Percentiles rank a stretch among this genome's conserved stretches.
These are phyloP conservation scores for Aspergillus persii DNA, from an alignment of 2,329 filamentous ascomycete species.

Conservation along the genomic window DNA sequence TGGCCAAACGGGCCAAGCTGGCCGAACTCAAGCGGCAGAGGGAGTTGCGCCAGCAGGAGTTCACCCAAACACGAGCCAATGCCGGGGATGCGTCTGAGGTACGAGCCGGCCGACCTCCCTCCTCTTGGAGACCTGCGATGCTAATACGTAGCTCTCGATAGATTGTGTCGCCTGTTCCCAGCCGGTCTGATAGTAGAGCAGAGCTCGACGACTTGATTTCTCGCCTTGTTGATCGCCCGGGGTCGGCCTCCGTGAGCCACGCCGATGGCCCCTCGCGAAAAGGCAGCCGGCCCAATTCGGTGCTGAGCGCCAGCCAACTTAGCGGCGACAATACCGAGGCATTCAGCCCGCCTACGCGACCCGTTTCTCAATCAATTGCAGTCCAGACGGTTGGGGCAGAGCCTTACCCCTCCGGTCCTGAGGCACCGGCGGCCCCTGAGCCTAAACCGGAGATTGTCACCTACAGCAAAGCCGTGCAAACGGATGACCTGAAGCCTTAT, in stretches of 20 bases:
- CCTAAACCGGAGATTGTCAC: conserved; percentile 74
- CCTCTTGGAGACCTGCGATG: background rate
- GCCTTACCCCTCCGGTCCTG: conserved; percentile 73
- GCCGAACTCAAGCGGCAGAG: conserved; percentile 92
- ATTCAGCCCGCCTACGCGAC: conserved; percentile 39
- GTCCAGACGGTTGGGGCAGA: conserved; percentile 72
- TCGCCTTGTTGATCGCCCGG: conserved; percentile 73
- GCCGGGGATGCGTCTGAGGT: conserved; percentile 71
- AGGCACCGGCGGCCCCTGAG: conserved; percentile 59
- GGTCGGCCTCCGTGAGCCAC: conserved; percentile 63
- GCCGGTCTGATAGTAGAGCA: conserved; percentile 63
- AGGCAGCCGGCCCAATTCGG: conserved; percentile 79
- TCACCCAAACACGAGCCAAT: conserved; percentile 66
- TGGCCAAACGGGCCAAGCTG: conserved; percentile 95
- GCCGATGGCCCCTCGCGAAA: conserved; percentile 45
- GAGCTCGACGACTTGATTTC: conserved; percentile 83
- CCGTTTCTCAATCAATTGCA: conserved; percentile 46
- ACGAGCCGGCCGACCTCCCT: conserved; percentile 21
- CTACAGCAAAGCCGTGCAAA: conserved; percentile 97
- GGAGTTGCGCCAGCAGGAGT: conserved; percentile 76
- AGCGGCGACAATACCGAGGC: conserved; percentile 63
- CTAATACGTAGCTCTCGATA: conserved; percentile 33
- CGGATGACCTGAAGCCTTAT: conserved; percentile 65
- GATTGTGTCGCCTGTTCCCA: conserved; percentile 68
- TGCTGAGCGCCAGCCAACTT: conserved; percentile 75